Evolutionary conservation across 306 rosid species (phyloP).

Genomic region (Lupinus albus): DNA sequence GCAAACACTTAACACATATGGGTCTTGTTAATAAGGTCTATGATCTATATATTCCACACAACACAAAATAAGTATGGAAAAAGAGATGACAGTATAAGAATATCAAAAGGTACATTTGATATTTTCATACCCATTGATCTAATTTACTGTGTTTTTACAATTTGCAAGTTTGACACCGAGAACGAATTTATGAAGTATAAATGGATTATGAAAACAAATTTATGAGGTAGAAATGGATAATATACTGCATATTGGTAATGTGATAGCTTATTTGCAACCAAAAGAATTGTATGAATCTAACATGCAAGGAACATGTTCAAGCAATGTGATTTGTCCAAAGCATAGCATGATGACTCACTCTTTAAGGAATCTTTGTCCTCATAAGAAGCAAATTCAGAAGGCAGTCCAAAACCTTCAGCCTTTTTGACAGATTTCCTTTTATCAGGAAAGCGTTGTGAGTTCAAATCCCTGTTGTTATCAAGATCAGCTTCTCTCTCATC

Average conservation of each 20-base stretch:
- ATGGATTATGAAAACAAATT: background rate
- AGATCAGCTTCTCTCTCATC: conserved; percentile 78
- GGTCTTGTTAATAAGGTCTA: conserved; percentile 5
- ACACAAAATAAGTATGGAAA: background rate
- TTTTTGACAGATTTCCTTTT: conserved; percentile 72
- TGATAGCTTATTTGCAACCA: conserved; percentile 30
- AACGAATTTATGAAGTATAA: background rate
- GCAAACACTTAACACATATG: conserved; percentile 14
- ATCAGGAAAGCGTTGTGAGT: conserved; percentile 59
- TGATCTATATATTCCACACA: conserved; percentile 1
- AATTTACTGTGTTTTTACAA: conserved; percentile 5
- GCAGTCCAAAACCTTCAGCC: conserved; percentile 66
- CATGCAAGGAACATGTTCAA: conserved; percentile 17
- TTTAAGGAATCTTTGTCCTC: conserved; percentile 74
- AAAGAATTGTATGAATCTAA: conserved; percentile 26
- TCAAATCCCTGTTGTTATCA: conserved; percentile 65
- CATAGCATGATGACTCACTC: conserved; percentile 54
- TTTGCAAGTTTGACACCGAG: conserved; percentile 22
- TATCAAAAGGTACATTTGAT: conserved; percentile 5
- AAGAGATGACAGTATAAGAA: background rate
- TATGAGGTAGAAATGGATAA: background rate
- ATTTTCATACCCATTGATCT: conserved; percentile 19
- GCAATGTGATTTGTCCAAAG: conserved; percentile 26
- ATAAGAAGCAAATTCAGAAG: conserved; percentile 58
- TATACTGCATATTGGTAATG: background rate